Conservation (phyloP, 139 green algal species). For the Chlorella sorokiniana region DNA sequence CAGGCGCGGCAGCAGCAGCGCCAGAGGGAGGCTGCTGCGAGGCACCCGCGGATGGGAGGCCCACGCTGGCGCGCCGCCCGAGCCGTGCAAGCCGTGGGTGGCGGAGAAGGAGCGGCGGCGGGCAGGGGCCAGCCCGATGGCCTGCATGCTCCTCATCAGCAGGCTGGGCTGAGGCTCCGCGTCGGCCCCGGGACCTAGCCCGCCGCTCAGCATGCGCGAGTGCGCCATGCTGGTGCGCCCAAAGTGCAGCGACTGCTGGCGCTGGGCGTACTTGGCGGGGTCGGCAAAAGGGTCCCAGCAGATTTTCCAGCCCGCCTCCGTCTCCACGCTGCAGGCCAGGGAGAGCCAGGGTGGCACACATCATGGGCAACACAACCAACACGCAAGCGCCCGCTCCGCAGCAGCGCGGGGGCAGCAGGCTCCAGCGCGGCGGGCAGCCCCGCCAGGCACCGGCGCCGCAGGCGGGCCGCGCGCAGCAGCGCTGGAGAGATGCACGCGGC, state of each 20-base stretch:
- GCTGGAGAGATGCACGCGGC: too few species aligned
- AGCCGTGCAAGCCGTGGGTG: too few species aligned
- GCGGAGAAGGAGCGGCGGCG: too few species aligned
- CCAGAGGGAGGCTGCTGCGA: too few species aligned
- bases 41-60: too few species aligned
- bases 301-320: constrained; percentile 22
- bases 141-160: background rate
- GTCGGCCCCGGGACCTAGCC: background rate
- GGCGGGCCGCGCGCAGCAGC: background rate
- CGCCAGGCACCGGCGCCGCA: background rate
- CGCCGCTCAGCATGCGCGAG: background rate
- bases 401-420: background rate
- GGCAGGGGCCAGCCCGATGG: background rate
- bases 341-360: background rate
- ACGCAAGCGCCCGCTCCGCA: too few species aligned
- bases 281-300: constrained; percentile 8
- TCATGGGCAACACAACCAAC: too few species aligned
- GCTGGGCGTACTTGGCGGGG: background rate
- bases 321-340: constrained; percentile 19
- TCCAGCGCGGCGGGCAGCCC: too few species aligned
- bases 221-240: background rate
- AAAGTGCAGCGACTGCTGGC: too few species aligned
- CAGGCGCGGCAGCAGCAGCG: too few species aligned
- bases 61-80: too few species aligned
- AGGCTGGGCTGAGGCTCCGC: background rate